Evolutionary conservation across 2,329 filamentous ascomycete species (phyloP).

Genomic region (Clarireedia sp.): DNA sequence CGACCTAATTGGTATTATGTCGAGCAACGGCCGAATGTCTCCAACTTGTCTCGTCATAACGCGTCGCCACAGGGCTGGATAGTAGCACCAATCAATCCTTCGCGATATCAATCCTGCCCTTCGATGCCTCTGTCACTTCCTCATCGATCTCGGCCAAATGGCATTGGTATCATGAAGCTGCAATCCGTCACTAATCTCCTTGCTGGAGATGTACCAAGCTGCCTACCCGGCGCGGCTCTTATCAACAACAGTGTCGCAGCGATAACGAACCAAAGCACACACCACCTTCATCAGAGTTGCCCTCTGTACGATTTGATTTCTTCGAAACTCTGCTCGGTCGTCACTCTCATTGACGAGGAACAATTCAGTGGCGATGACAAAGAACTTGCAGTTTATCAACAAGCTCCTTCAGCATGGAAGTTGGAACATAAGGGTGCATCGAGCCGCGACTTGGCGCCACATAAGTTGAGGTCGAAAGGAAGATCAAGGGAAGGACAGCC

Average conservation of each 20-base stretch:
- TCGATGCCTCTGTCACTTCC: slow-evolving; percentile 4
- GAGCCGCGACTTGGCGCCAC: slow-evolving; percentile 12
- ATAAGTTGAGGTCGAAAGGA: slow-evolving; percentile 28
- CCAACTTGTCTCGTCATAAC: not conserved
- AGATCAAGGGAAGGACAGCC: slow-evolving; percentile 30
- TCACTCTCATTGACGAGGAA: slow-evolving; percentile 65
- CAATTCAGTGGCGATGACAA: slow-evolving; percentile 44
- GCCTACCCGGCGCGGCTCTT: slow-evolving; percentile 28
- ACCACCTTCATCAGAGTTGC: slow-evolving; percentile 39
- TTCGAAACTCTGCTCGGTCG: slow-evolving; percentile 55
- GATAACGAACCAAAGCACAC: slow-evolving; percentile 36
- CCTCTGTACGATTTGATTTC: slow-evolving; percentile 52
- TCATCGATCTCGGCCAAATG: slow-evolving; percentile 13
- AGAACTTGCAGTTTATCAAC: slow-evolving; percentile 35
- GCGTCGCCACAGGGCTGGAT: slow-evolving; percentile 16
- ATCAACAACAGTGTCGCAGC: slow-evolving; percentile 38
- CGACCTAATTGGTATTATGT: not conserved
- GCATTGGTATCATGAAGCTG: slow-evolving; percentile 17
- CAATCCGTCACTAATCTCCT: slow-evolving; percentile 29
- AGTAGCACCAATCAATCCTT: slow-evolving; percentile 11
- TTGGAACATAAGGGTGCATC: slow-evolving; percentile 18
- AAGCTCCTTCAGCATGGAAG: slow-evolving; percentile 15
- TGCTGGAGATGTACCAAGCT: slow-evolving; percentile 30
- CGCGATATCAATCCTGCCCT: slow-evolving; percentile 3
- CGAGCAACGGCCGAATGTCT: not conserved